Conservation (phyloP, 164 flowering plant genomes). For the Saururus chinensis region DNA sequence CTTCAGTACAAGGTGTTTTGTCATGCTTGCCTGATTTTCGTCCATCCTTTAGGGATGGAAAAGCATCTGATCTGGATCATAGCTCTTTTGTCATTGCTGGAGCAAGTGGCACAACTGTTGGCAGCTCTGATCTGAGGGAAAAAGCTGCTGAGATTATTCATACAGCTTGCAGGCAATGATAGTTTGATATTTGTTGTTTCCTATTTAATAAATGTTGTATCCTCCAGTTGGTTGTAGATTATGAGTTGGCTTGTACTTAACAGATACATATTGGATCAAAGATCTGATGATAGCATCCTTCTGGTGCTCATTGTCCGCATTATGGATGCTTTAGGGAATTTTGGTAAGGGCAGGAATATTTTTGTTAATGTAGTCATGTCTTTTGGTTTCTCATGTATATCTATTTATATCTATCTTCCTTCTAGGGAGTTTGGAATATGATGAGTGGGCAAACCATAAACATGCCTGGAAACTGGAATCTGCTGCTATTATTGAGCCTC, state of each 20-base stretch:
- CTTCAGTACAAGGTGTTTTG: conserved; percentile 87
- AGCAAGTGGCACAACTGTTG: conserved; percentile 75
- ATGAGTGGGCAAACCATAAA: conserved; percentile 89
- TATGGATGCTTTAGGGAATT: conserved; percentile 85
- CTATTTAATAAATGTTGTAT: background rate
- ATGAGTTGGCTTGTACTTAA: conserved; percentile 8
- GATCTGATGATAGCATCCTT: conserved; percentile 95
- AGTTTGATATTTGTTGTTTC: background rate
- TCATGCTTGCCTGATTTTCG: conserved; percentile 96
- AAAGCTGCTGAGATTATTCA: conserved; percentile 77
- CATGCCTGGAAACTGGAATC: conserved; percentile 97
- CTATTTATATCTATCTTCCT: background rate
- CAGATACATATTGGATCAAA: conserved; percentile 80
- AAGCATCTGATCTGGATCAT: conserved; percentile 24
- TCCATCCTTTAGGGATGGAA: conserved; percentile 42
- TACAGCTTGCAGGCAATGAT: conserved; percentile 71
- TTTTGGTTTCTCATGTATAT: conserved; percentile 5
- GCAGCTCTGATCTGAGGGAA: conserved; percentile 68
- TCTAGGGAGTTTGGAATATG: conserved; percentile 90
- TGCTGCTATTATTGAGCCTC: conserved; percentile 85
- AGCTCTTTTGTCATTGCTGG: conserved; percentile 70
- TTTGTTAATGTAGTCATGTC: background rate
- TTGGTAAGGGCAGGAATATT: conserved; percentile 40
- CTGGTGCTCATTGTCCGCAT: conserved; percentile 79
- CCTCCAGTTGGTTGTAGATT: conserved; percentile 8